phyloP scores from a whole-genome alignment of 176 grass and related monocot genomes.

The Rhynchospora pubera region DNA sequence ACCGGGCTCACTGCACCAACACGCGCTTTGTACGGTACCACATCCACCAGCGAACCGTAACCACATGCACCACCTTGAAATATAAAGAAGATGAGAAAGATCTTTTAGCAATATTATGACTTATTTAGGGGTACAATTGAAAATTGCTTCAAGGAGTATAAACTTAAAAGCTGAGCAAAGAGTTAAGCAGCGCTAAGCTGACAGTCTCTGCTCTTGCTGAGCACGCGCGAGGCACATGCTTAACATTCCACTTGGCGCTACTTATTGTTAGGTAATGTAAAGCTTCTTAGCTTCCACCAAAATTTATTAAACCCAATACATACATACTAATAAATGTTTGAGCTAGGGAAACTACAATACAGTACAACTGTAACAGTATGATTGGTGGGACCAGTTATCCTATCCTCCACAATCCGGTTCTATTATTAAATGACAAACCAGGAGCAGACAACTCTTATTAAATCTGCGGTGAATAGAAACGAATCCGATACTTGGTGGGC shows the following conservation, averaged over 20 bases:
- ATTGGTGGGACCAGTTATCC: not conserved
- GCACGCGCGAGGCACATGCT: constrained; percentile 10
- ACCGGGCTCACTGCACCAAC: constrained; percentile 90
- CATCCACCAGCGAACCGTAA: constrained; percentile 92
- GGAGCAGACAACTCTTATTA: not conserved
- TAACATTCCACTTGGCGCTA: not conserved
- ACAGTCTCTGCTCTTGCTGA: constrained; percentile 3
- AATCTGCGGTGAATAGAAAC: no score
- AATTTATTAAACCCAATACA: not conserved
- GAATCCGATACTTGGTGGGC: not conserved
- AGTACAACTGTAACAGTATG: not conserved
- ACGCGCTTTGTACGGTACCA: constrained; percentile 71
- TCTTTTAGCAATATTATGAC: not conserved
- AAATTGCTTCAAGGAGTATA: not conserved
- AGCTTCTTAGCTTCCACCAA: not conserved
- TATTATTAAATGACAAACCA: constrained; percentile 12
- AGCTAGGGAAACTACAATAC: not conserved
- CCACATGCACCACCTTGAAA: constrained; percentile 80
- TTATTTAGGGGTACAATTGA: not conserved
- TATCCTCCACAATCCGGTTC: not conserved
- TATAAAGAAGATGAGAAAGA: not conserved
- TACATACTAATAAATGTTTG: not conserved
- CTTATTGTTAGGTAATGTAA: not conserved
- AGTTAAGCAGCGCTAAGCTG: not conserved
- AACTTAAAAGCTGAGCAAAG: constrained; percentile 1